Conservation (phyloP, 805 yeast species). For the Yarrowia yakushimensis region DNA sequence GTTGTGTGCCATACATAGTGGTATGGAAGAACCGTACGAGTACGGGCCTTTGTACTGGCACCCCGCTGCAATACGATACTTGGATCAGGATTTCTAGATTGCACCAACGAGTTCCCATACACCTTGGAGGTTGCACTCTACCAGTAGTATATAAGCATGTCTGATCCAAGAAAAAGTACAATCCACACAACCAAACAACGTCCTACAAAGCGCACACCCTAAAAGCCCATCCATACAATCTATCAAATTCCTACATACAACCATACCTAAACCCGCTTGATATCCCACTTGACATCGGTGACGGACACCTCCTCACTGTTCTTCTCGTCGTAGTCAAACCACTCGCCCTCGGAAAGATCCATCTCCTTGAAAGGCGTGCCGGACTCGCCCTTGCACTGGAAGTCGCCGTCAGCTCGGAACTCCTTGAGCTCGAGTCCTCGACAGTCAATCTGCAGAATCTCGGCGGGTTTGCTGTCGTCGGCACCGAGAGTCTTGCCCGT, state of each 20-base stretch:
- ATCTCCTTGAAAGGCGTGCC: conserved; percentile 56
- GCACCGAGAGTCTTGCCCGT: conserved; percentile 34
- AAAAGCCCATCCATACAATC: conserved; percentile 19
- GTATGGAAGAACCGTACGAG: no score
- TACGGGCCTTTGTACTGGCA: no score
- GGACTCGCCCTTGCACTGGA: conserved; percentile 54
- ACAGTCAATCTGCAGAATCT: conserved; percentile 68
- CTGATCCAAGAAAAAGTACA: neutral
- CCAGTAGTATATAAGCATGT: neutral
- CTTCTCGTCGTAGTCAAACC: conserved; percentile 94
- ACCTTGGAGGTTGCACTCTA: no score
- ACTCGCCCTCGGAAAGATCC: conserved; percentile 75
- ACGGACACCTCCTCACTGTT: conserved; percentile 77
- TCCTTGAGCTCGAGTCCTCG: conserved; percentile 76
- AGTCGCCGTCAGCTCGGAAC: conserved; percentile 65
- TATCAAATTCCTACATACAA: neutral
- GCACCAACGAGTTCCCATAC: no score
- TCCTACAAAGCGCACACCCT: no score
- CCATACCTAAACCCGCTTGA: conserved; percentile 39
- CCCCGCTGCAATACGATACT: no score
- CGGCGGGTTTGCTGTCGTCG: conserved; percentile 38
- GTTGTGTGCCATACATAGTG: no score
- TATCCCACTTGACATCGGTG: conserved; percentile 66
- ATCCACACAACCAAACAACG: neutral
- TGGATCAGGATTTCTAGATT: no score